These are phyloP conservation scores for Mortierella sp. DNA, from an alignment of 371 early-diverging fungal genomes.

Conservation along the genomic window DNA sequence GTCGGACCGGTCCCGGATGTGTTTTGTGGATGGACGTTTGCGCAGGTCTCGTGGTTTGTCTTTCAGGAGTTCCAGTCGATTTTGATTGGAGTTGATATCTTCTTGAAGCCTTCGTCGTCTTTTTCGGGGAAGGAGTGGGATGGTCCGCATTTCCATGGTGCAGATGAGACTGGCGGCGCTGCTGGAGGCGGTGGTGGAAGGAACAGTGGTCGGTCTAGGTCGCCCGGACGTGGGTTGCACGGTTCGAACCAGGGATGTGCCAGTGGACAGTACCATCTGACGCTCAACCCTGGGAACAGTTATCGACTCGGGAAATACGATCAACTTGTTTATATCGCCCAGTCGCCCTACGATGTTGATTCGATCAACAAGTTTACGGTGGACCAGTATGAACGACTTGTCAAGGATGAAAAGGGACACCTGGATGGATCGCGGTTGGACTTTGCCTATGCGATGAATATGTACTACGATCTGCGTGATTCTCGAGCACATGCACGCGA, in stretches of 20 bases:
- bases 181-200: background rate
- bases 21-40: slow-evolving; percentile 72
- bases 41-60: slow-evolving; percentile 70
- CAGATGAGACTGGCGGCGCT: background rate
- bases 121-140: background rate
- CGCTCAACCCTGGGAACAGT: slow-evolving; percentile 77
- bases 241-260: slow-evolving; percentile 7
- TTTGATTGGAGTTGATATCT: slow-evolving; percentile 72
- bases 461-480: slow-evolving; percentile 28
- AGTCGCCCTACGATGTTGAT: slow-evolving; percentile 67
- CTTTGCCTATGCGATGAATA: slow-evolving; percentile 39
- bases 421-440: slow-evolving; percentile 25
- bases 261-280: slow-evolving; percentile 58
- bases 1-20: slow-evolving; percentile 64
- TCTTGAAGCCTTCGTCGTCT: slow-evolving; percentile 24
- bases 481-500: slow-evolving; percentile 30
- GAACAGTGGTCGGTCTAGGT: background rate
- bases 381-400: slow-evolving; percentile 44
- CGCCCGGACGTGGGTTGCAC: background rate
- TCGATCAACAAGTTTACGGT: slow-evolving; percentile 54
- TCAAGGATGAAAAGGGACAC: slow-evolving; percentile 25
- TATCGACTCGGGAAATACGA: slow-evolving; percentile 70
- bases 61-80: slow-evolving; percentile 82
- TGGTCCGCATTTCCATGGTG: slow-evolving; percentile 26
- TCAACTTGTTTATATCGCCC: slow-evolving; percentile 74